A percentile compares a stretch with the other conserved stretches of the same genome.
Evolutionary conservation across 345 rosid genomes (phyloP).

Genomic region (Eucalyptus tenuipes): DNA sequence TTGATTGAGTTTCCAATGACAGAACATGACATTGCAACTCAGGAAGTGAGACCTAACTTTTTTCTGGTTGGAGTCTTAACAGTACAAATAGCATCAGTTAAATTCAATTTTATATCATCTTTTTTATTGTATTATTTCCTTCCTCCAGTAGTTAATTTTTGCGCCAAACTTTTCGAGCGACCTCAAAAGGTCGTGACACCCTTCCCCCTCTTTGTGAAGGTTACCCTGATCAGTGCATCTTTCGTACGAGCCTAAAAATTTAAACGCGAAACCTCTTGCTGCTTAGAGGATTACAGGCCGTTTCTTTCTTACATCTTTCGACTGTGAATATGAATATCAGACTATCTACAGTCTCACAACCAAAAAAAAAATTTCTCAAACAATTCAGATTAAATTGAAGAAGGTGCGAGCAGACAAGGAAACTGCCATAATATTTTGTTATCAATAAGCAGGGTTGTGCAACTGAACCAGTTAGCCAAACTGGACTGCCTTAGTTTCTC

Average conservation of each 20-base stretch:
- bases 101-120: not conserved
- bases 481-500: too few relatives aligned
- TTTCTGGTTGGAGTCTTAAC: not conserved
- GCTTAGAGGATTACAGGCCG: not conserved
- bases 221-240: not conserved
- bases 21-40: not conserved
- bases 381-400: not conserved
- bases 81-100: not conserved
- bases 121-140: not conserved
- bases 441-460: not conserved
- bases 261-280: not conserved
- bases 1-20: not conserved
- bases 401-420: not conserved
- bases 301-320: not conserved
- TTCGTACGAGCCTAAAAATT: not conserved
- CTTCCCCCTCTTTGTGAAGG: not conserved
- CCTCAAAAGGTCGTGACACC: not conserved
- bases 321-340: not conserved
- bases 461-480: not conserved
- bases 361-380: not conserved
- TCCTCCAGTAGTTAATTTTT: not conserved
- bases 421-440: not conserved
- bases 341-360: not conserved
- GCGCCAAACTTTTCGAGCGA: not conserved
- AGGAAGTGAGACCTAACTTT: not conserved